phyloP scores from a whole-genome alignment of 257 asterid species.

The Striga asiatica region DNA sequence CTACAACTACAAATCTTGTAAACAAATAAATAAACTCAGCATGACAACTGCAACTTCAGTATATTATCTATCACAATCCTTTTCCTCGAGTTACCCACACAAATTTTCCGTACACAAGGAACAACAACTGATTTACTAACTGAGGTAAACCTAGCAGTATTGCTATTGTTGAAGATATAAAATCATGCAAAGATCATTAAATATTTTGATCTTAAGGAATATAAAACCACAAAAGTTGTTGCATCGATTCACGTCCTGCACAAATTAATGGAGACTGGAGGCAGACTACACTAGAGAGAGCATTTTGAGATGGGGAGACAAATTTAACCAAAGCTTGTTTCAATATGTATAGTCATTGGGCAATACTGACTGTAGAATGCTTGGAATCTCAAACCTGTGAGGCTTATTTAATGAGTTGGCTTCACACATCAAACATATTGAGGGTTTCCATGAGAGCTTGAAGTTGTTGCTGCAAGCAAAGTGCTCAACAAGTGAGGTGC shows the following conservation, averaged over 20 bases:
- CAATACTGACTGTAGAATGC: conserved; percentile 81
- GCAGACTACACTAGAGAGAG: neutral
- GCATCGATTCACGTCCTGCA: neutral
- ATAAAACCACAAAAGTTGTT: neutral
- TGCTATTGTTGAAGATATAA: neutral
- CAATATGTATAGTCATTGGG: conserved; percentile 6
- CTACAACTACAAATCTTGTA: conserved; percentile 2
- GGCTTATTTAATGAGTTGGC: conserved; percentile 88
- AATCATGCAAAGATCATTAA: neutral
- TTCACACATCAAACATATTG: conserved; percentile 90
- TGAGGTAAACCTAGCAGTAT: neutral
- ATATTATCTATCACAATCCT: neutral
- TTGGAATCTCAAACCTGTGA: conserved; percentile 73
- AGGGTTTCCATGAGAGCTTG: conserved; percentile 98
- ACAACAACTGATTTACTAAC: conserved; percentile 2
- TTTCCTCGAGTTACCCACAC: conserved; percentile 4
- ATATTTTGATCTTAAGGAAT: neutral
- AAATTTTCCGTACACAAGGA: neutral
- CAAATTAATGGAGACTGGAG: neutral
- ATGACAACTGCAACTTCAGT: neutral
- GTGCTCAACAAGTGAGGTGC: conserved; percentile 15
- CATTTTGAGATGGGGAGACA: no score
- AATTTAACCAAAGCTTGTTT: neutral
- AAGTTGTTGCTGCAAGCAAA: conserved; percentile 84
- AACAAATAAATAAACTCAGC: neutral